Conservation (phyloP, 805 yeast species). For the Ogataea neopini region DNA sequence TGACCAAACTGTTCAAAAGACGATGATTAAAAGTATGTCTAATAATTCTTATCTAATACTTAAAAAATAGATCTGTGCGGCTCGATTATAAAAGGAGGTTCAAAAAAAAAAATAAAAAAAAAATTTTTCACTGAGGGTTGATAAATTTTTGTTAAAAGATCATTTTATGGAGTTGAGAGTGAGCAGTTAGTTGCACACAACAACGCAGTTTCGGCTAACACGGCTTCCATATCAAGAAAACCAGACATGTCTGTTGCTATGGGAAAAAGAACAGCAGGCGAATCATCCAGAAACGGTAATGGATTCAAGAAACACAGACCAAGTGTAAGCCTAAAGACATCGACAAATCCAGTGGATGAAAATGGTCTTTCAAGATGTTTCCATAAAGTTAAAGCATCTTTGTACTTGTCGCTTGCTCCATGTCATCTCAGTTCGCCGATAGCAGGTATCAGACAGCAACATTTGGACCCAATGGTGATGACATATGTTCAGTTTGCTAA, state of each 20-base stretch:
- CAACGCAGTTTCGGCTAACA: background rate
- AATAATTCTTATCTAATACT: slow-evolving; percentile 8
- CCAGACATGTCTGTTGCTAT: slow-evolving; percentile 7
- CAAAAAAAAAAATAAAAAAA: slow-evolving; percentile 9
- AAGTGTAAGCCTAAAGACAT: slow-evolving; percentile 13
- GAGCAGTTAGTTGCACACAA: background rate
- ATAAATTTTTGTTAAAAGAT: background rate
- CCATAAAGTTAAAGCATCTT: slow-evolving; percentile 53
- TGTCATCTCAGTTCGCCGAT: slow-evolving; percentile 65
- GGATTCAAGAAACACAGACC: slow-evolving; percentile 11
- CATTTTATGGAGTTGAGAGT: background rate
- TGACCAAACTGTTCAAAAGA: slow-evolving; percentile 33
- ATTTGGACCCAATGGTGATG: slow-evolving; percentile 88
- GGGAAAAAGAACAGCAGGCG: slow-evolving; percentile 13
- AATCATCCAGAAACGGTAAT: slow-evolving; percentile 5
- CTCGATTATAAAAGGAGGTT: slow-evolving; percentile 2
- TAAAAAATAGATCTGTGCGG: slow-evolving; percentile 5
- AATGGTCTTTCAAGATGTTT: slow-evolving; percentile 68
- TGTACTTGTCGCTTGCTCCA: slow-evolving; percentile 91
- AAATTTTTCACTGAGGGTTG: slow-evolving; percentile 8
- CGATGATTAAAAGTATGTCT: slow-evolving; percentile 13
- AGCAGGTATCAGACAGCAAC: slow-evolving; percentile 82
- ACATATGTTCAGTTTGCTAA: slow-evolving; percentile 67
- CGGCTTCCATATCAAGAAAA: background rate
- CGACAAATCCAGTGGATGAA: slow-evolving; percentile 24